Percentiles rank a stretch among this genome's conserved stretches.
These are phyloP conservation scores for Boletus subcaerulescens DNA, from an alignment of 768 basidiomycete genomes.

Conservation along the genomic window DNA sequence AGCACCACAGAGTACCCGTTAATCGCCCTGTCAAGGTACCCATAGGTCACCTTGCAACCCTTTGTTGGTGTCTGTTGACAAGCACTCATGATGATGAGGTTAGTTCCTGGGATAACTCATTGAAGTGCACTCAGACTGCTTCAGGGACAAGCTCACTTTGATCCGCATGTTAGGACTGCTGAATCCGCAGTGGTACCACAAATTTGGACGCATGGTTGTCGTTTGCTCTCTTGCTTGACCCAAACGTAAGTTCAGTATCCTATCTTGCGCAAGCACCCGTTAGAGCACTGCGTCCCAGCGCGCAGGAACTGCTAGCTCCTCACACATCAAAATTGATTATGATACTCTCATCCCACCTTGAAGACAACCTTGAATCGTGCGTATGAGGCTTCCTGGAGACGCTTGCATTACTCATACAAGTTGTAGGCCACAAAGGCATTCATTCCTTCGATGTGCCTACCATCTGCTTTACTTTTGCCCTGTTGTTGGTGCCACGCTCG, in stretches of 20 bases:
- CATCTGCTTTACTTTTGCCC: constrained; percentile 43
- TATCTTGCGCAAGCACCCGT: neutral
- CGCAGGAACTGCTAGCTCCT: constrained; percentile 52
- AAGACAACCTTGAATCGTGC: constrained; percentile 51
- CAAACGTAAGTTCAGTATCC: constrained; percentile 40
- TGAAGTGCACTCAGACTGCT: constrained; percentile 2
- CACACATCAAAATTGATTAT: constrained; percentile 51
- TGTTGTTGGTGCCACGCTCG: constrained; percentile 44
- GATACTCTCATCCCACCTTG: constrained; percentile 57
- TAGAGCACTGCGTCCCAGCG: constrained; percentile 36
- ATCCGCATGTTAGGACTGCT: constrained; percentile 49
- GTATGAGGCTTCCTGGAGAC: constrained; percentile 14
- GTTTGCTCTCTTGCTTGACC: constrained; percentile 47
- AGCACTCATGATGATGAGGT: constrained; percentile 48
- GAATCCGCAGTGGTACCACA: constrained; percentile 45
- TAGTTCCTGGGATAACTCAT: constrained; percentile 5
- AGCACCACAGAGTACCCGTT: constrained; percentile 42
- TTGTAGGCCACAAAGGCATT: constrained; percentile 37
- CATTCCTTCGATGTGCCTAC: constrained; percentile 45
- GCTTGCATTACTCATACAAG: constrained; percentile 5
- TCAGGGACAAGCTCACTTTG: constrained; percentile 49
- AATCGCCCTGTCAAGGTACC: constrained; percentile 68
- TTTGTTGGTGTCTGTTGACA: constrained; percentile 50
- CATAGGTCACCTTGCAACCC: constrained; percentile 55
- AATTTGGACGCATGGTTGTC: constrained; percentile 54